Conservation (phyloP, 257 asterid species). For the Capsicum baccatum region DNA sequence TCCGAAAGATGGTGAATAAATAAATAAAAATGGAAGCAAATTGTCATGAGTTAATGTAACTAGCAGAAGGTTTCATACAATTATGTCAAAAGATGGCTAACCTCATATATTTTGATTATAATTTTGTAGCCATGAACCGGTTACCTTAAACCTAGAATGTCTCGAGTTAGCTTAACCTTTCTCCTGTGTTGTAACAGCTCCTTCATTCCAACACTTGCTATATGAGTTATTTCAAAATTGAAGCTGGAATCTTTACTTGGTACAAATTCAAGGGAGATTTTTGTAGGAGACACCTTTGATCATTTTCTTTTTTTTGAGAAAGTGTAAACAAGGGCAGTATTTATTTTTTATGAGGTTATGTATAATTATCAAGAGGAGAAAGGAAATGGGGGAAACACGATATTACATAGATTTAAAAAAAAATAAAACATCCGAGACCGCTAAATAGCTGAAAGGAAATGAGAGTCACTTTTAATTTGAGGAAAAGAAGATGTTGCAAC, state of each 20-base stretch:
- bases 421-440: not conserved
- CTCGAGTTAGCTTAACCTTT: not conserved
- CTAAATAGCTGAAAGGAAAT: not conserved
- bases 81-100: not conserved
- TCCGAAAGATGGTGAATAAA: not conserved
- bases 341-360: not conserved
- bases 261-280: not conserved
- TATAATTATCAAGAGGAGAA: not conserved
- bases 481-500: not conserved
- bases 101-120: not conserved
- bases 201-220: not conserved
- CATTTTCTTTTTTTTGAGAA: slow-evolving; percentile 21
- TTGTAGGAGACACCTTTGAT: not conserved
- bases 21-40: not conserved
- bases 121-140: not conserved
- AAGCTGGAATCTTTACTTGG: slow-evolving; percentile 6
- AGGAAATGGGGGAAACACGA: slow-evolving; percentile 6
- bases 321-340: not conserved
- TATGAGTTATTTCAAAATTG: not conserved
- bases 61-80: not conserved
- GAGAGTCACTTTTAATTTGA: not conserved
- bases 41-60: not conserved
- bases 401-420: not conserved
- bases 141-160: not conserved
- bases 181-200: not conserved